These are phyloP conservation scores for Paxillus ammoniavirescens DNA, from an alignment of 768 basidiomycete species.

Conservation along the genomic window DNA sequence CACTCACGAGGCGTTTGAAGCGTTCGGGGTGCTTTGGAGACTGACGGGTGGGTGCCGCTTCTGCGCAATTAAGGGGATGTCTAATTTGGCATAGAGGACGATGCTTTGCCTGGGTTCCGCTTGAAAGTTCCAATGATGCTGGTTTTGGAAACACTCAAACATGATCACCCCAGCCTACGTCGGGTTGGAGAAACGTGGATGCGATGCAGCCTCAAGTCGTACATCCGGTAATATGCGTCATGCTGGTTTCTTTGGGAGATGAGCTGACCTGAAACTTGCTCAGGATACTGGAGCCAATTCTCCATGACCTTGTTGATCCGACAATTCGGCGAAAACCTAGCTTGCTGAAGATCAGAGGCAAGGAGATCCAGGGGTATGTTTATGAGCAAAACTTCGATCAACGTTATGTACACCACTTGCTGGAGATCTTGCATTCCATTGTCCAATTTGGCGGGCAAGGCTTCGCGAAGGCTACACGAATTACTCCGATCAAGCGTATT, in stretches of 20 bases:
- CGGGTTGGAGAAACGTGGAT: conserved; percentile 96
- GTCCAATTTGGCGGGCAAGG: conserved; percentile 89
- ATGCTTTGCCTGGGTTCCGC: conserved; percentile 72
- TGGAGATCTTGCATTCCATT: conserved; percentile 76
- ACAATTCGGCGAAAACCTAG: conserved; percentile 52
- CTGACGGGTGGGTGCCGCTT: conserved; percentile 58
- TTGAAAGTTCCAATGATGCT: conserved; percentile 87
- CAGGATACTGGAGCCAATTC: conserved; percentile 88
- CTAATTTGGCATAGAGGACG: conserved; percentile 59
- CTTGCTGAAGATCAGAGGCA: conserved; percentile 54
- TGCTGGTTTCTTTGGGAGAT: background rate
- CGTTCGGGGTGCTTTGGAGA: conserved; percentile 92
- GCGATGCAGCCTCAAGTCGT: conserved; percentile 89
- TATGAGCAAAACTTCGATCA: conserved; percentile 83
- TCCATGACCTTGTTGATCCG: conserved; percentile 76
- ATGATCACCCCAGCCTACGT: conserved; percentile 68
- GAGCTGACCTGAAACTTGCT: conserved; percentile 1
- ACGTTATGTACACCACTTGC: conserved; percentile 62
- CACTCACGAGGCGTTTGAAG: conserved; percentile 67
- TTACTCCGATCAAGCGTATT: conserved; percentile 61
- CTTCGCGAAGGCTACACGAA: conserved; percentile 72
- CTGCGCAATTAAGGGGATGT: background rate
- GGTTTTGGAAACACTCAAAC: conserved; percentile 79
- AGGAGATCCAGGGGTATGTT: conserved; percentile 60
- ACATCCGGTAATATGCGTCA: conserved; percentile 60